Percentiles rank a stretch among this genome's conserved stretches.
Evolutionary conservation across 805 yeast species (phyloP).

Genomic region (Starmera amethionina): DNA sequence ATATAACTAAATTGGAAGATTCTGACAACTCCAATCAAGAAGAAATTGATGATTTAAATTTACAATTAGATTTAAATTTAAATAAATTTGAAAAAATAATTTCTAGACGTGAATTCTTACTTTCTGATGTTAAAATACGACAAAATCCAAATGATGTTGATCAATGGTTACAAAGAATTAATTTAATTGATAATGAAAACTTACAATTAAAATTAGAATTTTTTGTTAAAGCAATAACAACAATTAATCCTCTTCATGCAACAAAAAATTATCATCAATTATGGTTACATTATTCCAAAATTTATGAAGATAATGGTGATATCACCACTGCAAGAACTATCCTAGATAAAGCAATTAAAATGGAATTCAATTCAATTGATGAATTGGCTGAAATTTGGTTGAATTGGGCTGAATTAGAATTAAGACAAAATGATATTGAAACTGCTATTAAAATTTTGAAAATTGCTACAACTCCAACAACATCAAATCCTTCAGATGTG

Average conservation of each 20-base stretch:
- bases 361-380: constrained; percentile 51
- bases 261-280: constrained; percentile 41
- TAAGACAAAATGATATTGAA: constrained; percentile 38
- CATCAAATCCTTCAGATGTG: constrained; percentile 25
- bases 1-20: constrained; percentile 4
- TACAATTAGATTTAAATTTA: constrained; percentile 35
- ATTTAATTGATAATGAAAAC: constrained; percentile 28
- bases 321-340: constrained; percentile 50
- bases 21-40: constrained; percentile 9
- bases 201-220: constrained; percentile 38
- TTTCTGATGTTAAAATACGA: constrained; percentile 60
- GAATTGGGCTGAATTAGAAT: constrained; percentile 66
- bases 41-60: constrained; percentile 10
- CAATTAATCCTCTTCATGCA: constrained; percentile 50
- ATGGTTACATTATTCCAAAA: constrained; percentile 62
- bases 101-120: constrained; percentile 42
- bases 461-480: constrained; percentile 24
- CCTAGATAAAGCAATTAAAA: constrained; percentile 54
- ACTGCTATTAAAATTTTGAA: constrained; percentile 31
- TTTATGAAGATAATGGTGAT: constrained; percentile 51
- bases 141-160: constrained; percentile 52
- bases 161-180: constrained; percentile 60
- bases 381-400: constrained; percentile 65
- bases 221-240: constrained; percentile 54
- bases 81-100: constrained; percentile 43